phyloP scores from a whole-genome alignment of 345 rosid species.

The Zanthoxylum bungeanum region DNA sequence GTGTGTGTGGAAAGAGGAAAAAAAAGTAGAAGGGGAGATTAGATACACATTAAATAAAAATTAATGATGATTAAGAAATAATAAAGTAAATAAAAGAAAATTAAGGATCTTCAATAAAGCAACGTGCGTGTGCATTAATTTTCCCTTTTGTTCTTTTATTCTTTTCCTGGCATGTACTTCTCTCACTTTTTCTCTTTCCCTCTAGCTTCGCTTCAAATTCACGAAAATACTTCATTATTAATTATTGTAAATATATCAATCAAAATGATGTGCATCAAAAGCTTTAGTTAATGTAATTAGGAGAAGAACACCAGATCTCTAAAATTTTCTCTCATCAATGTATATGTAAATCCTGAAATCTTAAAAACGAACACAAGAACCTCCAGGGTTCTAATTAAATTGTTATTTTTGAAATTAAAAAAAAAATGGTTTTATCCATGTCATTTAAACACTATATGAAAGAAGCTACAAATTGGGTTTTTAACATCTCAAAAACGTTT shows the following conservation, averaged over 20 bases:
- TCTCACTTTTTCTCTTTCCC: neutral
- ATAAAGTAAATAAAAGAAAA: neutral
- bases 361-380: too few species aligned
- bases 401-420: too few species aligned
- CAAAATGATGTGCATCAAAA: neutral
- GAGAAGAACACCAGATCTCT: neutral
- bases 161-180: conserved; percentile 11
- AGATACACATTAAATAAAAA: neutral
- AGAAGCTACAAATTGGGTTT: too few species aligned
- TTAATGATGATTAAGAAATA: neutral
- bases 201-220: conserved; percentile 31
- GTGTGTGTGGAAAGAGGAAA: conserved; percentile 7
- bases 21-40: conserved; percentile 4
- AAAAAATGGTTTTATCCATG: too few species aligned
- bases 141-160: conserved; percentile 20
- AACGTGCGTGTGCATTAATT: conserved; percentile 22
- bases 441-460: too few species aligned
- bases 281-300: neutral
- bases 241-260: neutral
- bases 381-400: too few species aligned
- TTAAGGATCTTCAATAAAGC: conserved; percentile 14
- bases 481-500: too few species aligned
- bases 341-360: too few species aligned
- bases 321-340: too few species aligned
- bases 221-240: conserved; percentile 27